Base-by-base conservation (phyloP, 2,329 filamentous ascomycete genomes). In the Stenocarpella maydis region DNA sequence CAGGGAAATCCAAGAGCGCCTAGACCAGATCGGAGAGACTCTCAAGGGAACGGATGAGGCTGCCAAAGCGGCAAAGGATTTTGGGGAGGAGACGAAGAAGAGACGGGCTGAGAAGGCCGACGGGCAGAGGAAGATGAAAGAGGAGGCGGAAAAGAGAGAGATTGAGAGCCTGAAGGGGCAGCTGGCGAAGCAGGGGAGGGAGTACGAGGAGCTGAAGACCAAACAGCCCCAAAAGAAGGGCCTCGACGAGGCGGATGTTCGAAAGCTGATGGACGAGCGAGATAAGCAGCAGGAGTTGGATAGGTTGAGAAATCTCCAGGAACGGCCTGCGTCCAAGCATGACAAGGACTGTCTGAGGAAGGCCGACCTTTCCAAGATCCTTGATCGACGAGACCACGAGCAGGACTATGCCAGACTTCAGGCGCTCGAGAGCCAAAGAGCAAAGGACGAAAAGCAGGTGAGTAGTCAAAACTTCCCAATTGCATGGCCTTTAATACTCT, bases 231-330 rank as follows among this genome's bases (percentile, higher is more conserved):
- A 39, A 17, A 39, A 39, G 9, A 63, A 41, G 47, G 54, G 68
- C 4, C n/a, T 70, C 5, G 47, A 67, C 1, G 28, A 55, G 47
- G 53, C 34, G 3, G 39, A 61, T 19, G 31, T 66, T 12, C n/a
- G 43, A 12, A 69, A 65, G 47, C 10, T 71, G 37, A 28, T 67
- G 4, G 34, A 63, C 14, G 50, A 55, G n/a, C 64, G 47, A 12
- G 61, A 54, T 19, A 55, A n/a, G 39, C n/a, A 34, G 24, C 45
- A 24, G 4, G 37, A 49, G 34, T 24, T 69, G 34, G 43, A 63
- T 17, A 54, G 28, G 24, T 43, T 50, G 19, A 37, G 39, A 45
- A 9, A 17, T 19, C n/a, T 31, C 12, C 66, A 54, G 19, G 15
- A 43, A 43, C 21, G 10, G 5, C n/a, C 45, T 8, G 14, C 19